Conservation (phyloP, 768 basidiomycete genomes). For the Auricularia heimuer region DNA sequence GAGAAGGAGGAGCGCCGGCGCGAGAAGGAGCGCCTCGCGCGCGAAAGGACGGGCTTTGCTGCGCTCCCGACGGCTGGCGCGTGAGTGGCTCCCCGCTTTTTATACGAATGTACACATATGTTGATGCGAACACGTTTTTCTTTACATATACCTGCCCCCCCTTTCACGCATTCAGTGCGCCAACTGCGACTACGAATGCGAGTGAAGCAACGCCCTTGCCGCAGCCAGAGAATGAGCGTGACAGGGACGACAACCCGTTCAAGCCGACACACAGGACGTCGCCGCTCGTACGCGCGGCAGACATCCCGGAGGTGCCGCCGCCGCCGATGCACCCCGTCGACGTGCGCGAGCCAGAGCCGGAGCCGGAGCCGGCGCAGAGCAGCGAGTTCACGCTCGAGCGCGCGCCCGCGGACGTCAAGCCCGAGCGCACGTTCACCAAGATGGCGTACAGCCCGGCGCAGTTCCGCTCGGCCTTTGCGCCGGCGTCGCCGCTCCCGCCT, state of each 20-base stretch:
- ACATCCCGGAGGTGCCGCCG: not conserved
- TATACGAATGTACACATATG: not conserved
- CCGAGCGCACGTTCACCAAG: not conserved
- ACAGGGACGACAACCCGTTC: too few species aligned
- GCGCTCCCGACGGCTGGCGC: not conserved
- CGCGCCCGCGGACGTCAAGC: not conserved
- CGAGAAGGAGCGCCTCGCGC: not conserved
- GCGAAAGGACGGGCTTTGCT: not conserved
- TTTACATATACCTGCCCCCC: too few species aligned
- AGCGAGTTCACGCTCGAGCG: not conserved
- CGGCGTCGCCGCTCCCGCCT: not conserved
- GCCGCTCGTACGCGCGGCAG: not conserved
- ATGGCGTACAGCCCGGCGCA: not conserved
- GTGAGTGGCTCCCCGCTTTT: not conserved
- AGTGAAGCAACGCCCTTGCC: too few species aligned
- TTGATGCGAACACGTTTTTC: not conserved
- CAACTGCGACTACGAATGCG: too few species aligned
- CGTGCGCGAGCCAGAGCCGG: not conserved
- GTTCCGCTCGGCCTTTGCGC: not conserved
- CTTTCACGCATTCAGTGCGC: too few species aligned
- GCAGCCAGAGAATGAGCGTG: too few species aligned
- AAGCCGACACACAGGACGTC: not conserved
- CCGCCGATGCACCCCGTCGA: not conserved
- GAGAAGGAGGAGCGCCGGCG: constrained; percentile 1
- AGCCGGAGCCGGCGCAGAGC: not conserved